Percentiles rank a stretch among this genome's conserved stretches.
Evolutionary conservation across 148 eudicot genomes (phyloP).

Genomic region (Suaeda aralocaspica): DNA sequence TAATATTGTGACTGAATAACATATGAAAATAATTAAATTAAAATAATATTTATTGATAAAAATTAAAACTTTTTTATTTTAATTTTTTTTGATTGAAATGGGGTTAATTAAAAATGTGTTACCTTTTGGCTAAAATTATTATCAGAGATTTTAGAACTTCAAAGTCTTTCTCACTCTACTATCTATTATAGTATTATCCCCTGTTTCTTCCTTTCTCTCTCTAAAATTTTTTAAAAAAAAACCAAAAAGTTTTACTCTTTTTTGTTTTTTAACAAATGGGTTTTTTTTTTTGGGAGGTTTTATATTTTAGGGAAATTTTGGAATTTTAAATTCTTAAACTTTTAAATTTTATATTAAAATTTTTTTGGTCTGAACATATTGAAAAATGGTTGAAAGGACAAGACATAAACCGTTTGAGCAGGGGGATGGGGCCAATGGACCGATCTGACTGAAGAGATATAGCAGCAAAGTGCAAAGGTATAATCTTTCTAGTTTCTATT

Average conservation of each 20-base stretch:
- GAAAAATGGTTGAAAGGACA: slow-evolving; percentile 32
- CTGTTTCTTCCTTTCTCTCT: slow-evolving; percentile 16
- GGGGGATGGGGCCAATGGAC: slow-evolving; percentile 44
- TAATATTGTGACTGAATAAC: slow-evolving; percentile 1
- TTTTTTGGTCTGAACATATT: slow-evolving; percentile 7
- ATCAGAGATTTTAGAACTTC: slow-evolving; percentile 17
- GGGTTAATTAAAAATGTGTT: slow-evolving; percentile 20
- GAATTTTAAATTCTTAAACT: no score
- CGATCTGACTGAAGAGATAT: slow-evolving; percentile 22
- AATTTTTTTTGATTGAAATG: slow-evolving; percentile 12
- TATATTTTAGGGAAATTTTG: no score
- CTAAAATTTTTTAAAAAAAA: slow-evolving; percentile 6
- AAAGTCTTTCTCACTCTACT: slow-evolving; percentile 2
- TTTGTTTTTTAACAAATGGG: no score
- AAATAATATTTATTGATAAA: not conserved
- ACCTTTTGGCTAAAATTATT: slow-evolving; percentile 30
- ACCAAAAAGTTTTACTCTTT: not conserved
- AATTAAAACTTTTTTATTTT: not conserved
- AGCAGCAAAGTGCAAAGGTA: slow-evolving; percentile 15
- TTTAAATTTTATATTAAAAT: not conserved
- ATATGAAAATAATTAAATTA: not conserved
- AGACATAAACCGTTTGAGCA: slow-evolving; percentile 31
- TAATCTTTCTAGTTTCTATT: no score
- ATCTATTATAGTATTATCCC: no score
- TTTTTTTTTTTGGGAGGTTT: no score